phyloP scores from a whole-genome alignment of 495 filamentous ascomycete species.

The Penicillium paxilli region DNA sequence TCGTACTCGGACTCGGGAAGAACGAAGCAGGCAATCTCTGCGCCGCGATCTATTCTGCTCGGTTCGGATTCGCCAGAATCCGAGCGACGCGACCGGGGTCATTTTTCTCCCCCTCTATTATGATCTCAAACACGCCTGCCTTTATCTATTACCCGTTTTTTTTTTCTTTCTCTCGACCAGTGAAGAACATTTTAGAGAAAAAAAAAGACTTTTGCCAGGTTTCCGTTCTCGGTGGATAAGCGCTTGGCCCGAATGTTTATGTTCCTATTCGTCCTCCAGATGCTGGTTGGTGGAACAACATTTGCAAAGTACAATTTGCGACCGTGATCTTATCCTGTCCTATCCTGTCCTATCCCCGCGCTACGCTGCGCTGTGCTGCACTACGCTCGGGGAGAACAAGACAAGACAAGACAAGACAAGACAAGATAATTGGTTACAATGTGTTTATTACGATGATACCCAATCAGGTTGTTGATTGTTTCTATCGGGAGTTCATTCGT shows the following conservation, averaged over 20 bases:
- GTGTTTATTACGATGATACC: not conserved
- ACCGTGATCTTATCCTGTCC: not conserved
- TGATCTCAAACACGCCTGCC: not conserved
- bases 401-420: too few relatives aligned
- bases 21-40: not conserved
- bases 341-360: not conserved
- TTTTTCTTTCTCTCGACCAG: not conserved
- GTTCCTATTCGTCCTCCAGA: not conserved
- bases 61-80: too few relatives aligned
- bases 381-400: too few relatives aligned
- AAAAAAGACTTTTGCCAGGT: not conserved
- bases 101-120: too few relatives aligned
- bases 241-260: not conserved
- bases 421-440: too few relatives aligned
- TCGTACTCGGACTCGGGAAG: not conserved
- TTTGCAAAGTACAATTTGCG: not conserved
- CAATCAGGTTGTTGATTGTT: not conserved
- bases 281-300: not conserved
- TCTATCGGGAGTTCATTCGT: not conserved
- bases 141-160: not conserved
- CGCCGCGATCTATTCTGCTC: too few relatives aligned
- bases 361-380: too few relatives aligned
- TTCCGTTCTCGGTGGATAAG: not conserved
- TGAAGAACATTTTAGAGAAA: not conserved
- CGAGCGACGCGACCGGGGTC: too few relatives aligned